These are phyloP conservation scores for Penstemon barbatus DNA, from an alignment of 257 asterid genomes.

Conservation along the genomic window DNA sequence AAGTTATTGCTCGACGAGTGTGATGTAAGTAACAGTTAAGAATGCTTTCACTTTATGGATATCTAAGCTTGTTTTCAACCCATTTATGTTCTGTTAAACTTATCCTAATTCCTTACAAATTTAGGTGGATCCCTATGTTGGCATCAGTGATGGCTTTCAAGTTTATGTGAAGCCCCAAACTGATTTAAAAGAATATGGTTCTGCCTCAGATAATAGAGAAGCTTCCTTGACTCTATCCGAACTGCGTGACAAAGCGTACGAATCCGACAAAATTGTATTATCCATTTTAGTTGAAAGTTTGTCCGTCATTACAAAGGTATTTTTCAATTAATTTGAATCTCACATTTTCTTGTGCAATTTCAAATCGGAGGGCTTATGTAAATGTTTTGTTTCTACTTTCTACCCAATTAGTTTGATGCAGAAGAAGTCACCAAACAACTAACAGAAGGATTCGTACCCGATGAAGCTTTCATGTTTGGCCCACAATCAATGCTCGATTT, in stretches of 20 bases:
- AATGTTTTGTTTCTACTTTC: conserved; percentile 25
- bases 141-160: conserved; percentile 81
- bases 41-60: conserved; percentile 19
- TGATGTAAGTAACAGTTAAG: conserved; percentile 58
- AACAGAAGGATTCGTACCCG: conserved; percentile 76
- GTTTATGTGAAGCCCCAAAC: conserved; percentile 62
- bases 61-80: not conserved
- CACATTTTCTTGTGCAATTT: not conserved
- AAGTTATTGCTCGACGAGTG: conserved; percentile 45
- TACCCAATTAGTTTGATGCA: conserved; percentile 49
- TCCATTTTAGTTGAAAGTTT: conserved; percentile 56
- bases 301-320: conserved; percentile 66
- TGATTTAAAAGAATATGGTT: conserved; percentile 59
- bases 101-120: conserved; percentile 16
- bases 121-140: conserved; percentile 84
- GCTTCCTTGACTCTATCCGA: conserved; percentile 62
- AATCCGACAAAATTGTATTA: conserved; percentile 49
- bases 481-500: conserved; percentile 63
- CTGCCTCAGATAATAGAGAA: conserved; percentile 61
- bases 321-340: not conserved
- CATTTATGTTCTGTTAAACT: not conserved
- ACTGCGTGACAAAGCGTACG: conserved; percentile 50
- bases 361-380: not conserved
- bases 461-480: conserved; percentile 78
- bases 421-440: conserved; percentile 71